Evolutionary conservation across 352 stramenopile genomes (phyloP), one percentile per base, ranked within the genome.

Genomic region (Globisporangium nodosum): DNA sequence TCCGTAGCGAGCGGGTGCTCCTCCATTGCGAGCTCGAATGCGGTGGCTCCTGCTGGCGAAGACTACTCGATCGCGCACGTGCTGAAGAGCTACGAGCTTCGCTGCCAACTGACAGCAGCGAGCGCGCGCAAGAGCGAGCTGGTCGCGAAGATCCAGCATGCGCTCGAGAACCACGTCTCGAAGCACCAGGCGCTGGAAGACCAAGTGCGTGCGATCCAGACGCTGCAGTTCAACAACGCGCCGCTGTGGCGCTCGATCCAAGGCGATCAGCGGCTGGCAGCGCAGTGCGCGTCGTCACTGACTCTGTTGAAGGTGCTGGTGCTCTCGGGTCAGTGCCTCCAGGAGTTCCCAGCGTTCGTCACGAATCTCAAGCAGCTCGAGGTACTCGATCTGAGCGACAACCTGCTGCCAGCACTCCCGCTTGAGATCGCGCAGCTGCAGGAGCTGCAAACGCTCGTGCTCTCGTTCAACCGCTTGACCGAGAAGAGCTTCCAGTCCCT

Each of bases 311-410:
- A 60, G 33, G 49, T 45, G 9, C 35, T 82, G 1, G 48, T 45
- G 13, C 52, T 71, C 18, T 61, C 39, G 18, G 52, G 57, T 6
- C 54, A 76, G n/a, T 52, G 56, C 27, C 39, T 75, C 1, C 39
- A 48, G 13, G 51, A 60, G 16, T 63, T 80, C 27, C 70, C 73
- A 13, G 5, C 15, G 0, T 70, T 69, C 49, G 33, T 78, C 3
- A 49, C 54, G 0, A 37, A 9, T 5, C 45, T 81, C 0, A 47
- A 45, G 8, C 20, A 64, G 12, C 60, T 82, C 5, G 43, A 69
- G 13, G 63, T 69, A 16, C 56, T 82, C 9, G 63, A 82, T 48
- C 55, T 82, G 21, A 64, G 60, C 21, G 59, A 71, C 20, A 82
- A 82, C 45, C 63, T 68, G 5, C 30, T 82, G 16, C 3, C 31